Percentiles rank a stretch among this genome's conserved stretches.
phyloP scores from a whole-genome alignment of 2,329 filamentous ascomycete genomes.

The Dactylellina drechsleri region DNA sequence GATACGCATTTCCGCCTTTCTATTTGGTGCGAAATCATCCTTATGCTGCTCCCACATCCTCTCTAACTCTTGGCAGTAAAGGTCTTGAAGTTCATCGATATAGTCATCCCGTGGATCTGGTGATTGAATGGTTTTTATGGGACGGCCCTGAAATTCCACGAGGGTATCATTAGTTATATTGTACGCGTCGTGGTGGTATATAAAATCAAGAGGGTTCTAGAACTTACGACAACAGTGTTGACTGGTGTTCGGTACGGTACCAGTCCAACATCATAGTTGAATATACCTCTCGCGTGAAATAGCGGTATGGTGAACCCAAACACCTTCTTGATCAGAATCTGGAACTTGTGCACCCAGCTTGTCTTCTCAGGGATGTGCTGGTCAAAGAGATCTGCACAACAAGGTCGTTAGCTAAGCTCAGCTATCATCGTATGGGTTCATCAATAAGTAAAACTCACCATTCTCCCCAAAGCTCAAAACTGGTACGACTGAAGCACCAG shows the following conservation, averaged over 20 bases:
- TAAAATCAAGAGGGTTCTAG: background rate
- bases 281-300: constrained; percentile 84
- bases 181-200: constrained; percentile 66
- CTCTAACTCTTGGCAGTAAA: constrained; percentile 80
- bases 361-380: constrained; percentile 81
- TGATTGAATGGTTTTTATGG: constrained; percentile 70
- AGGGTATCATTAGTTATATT: background rate
- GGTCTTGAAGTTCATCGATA: constrained; percentile 79
- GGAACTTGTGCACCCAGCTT: constrained; percentile 80
- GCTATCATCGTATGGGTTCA: background rate
- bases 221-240: constrained; percentile 73
- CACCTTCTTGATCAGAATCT: constrained; percentile 83
- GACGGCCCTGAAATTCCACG: constrained; percentile 23
- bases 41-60: constrained; percentile 81
- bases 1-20: constrained; percentile 74
- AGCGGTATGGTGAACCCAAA: constrained; percentile 93
- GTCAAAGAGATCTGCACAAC: constrained; percentile 73
- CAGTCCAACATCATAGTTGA: constrained; percentile 96
- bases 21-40: constrained; percentile 74
- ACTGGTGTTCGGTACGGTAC: constrained; percentile 91
- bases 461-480: constrained; percentile 95
- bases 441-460: constrained; percentile 64
- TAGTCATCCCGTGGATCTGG: constrained; percentile 76
- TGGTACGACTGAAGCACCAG: constrained; percentile 92
- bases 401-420: background rate